Percentiles rank a stretch among this genome's conserved stretches.
These are phyloP conservation scores for Byssochlamys sp. DNA, from an alignment of 2,329 filamentous ascomycete species.

Conservation along the genomic window DNA sequence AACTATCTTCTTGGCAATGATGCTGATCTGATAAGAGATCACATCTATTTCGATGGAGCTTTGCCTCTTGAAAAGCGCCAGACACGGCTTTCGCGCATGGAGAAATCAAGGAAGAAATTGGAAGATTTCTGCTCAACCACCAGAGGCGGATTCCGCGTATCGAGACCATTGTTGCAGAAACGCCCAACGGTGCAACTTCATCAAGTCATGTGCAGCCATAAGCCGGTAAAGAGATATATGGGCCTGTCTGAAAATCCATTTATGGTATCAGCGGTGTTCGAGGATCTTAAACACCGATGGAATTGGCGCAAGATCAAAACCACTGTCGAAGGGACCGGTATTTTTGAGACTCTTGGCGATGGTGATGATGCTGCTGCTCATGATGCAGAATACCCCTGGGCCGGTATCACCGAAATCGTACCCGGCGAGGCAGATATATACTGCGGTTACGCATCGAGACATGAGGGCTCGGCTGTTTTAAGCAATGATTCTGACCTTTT, in stretches of 20 bases:
- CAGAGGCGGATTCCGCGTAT: conserved; percentile 16
- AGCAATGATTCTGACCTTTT: conserved; percentile 84
- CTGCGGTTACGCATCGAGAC: conserved; percentile 58
- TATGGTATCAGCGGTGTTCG: conserved; percentile 66
- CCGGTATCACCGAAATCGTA: conserved; percentile 47
- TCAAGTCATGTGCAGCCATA: conserved; percentile 19
- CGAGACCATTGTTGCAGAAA: neutral
- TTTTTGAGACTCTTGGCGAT: conserved; percentile 19
- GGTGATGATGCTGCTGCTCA: neutral
- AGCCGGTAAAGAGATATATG: conserved; percentile 17
- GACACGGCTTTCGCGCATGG: conserved; percentile 53
- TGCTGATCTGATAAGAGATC: conserved; percentile 40
- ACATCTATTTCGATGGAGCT: conserved; percentile 77
- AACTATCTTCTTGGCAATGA: conserved; percentile 6
- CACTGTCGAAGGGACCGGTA: conserved; percentile 4
- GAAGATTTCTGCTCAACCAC: conserved; percentile 38
- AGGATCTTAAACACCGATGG: conserved; percentile 51
- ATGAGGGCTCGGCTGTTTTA: conserved; percentile 51
- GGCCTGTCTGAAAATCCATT: conserved; percentile 53
- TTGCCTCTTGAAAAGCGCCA: conserved; percentile 59
- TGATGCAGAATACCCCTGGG: conserved; percentile 22
- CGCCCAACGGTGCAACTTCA: conserved; percentile 7
- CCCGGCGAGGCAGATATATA: conserved; percentile 77
- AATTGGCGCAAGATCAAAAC: conserved; percentile 15
- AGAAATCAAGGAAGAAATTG: conserved; percentile 49